A percentile compares a stretch with the other conserved stretches of the same genome.
These are phyloP conservation scores for Globisporangium abappressorium DNA, from an alignment of 352 stramenopile genomes.

Conservation along the genomic window DNA sequence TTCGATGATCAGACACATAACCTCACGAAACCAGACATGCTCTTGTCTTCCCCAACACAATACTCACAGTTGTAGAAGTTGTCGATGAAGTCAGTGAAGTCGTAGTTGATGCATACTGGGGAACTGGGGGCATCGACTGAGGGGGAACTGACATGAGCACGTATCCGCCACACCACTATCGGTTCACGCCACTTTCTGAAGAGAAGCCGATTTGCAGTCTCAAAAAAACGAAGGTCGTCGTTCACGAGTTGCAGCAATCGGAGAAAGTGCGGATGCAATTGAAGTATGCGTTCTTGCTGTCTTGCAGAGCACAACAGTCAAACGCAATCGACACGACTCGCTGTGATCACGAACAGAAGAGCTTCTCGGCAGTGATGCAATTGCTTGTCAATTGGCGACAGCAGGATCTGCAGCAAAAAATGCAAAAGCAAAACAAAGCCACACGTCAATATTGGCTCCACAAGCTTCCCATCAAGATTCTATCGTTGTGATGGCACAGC, in stretches of 20 bases:
- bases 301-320: neutral
- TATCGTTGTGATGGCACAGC: neutral
- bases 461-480: too few species aligned
- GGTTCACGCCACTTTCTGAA: slow-evolving; percentile 6
- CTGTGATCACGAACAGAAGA: slow-evolving; percentile 1
- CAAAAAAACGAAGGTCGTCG: slow-evolving; percentile 2
- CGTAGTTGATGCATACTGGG: slow-evolving; percentile 63
- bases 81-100: slow-evolving; percentile 36
- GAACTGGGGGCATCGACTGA: slow-evolving; percentile 71
- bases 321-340: neutral
- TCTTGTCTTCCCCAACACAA: neutral
- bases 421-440: neutral
- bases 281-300: neutral
- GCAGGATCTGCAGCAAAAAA: slow-evolving; percentile 5
- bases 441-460: slow-evolving; percentile 1
- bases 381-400: neutral
- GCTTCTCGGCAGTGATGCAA: neutral
- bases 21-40: neutral
- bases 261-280: neutral
- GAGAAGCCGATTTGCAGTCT: slow-evolving; percentile 5
- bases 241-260: slow-evolving; percentile 3
- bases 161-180: slow-evolving; percentile 8
- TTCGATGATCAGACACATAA: neutral
- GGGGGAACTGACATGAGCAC: slow-evolving; percentile 57
- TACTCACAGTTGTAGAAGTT: slow-evolving; percentile 19